Evolutionary conservation across 2,329 filamentous ascomycete genomes (phyloP), one percentile per base, ranked within the genome.

Genomic region (Clarireedia monteithiana): DNA sequence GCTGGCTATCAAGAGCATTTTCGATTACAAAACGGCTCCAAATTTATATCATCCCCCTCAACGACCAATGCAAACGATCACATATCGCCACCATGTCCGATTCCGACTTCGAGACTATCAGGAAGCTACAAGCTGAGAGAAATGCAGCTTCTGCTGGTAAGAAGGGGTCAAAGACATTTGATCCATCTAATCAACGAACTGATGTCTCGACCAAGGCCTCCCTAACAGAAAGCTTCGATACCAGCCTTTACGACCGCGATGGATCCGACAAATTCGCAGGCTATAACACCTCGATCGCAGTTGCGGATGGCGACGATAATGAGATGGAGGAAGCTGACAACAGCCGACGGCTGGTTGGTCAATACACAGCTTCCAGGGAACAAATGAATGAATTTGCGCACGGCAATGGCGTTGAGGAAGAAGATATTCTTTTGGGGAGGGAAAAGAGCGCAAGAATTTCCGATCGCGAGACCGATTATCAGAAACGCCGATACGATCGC

Each of bases 381-480:
- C 90, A 96, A 74, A 91, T 99, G 69, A 89, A 96, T 69, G 94
- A 99, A 73, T 95, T 96, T 73, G 86, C 92, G 24, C 84, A 83
- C 53, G 91, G 91, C 55, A 79, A 80, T 60, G 91, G 89, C 45
- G 89, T 92, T 26, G 92, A 95, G 70, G 92, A 96, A 73, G 90
- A 92, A 58, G 95, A 99, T 67, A 86, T 92, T 6, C 77, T 99
- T 60, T 80, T 91, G 50, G 88, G 87, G 46, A 83, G 82, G 64
- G 94, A 97, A 76, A 89, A 92, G 74, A 89, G 90, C 70, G 91
- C 88, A 57, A 86, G 92, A 66, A 97, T 99, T 68, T 79, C 86
- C 59, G 92, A 95, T 69, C 87, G 94, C 67, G 92, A 97, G 76
- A 95, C 91, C 61, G 92, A 97, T 69, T 99, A 99, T 70, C 95